Evolutionary conservation across 208 protist species (phyloP), one percentile per base, ranked within the genome.

Genomic region (Leishmania turanica): DNA sequence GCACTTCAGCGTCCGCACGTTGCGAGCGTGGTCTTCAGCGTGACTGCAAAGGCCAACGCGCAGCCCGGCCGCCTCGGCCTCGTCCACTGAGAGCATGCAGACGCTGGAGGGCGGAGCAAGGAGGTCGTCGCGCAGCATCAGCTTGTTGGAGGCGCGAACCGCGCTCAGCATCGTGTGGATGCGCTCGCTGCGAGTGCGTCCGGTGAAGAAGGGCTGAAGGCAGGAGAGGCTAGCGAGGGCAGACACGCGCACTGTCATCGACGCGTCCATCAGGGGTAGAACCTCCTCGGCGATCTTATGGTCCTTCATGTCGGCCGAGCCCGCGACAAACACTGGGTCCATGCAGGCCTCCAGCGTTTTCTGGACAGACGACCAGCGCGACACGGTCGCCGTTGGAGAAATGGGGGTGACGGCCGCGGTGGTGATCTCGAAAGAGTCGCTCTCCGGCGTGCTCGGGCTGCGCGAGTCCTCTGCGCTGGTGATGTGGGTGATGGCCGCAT

Each of bases 1-100:
- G 17, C 70, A 45, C 72, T 82, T 65, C 51, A 85, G 77, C 62
- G 47, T 31, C 40, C 65, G 45, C 24, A 65, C 17, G 42, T 51
- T 60, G 40, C 62, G 64, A 68, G 60, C 56, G 49, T 54, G 65
- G 37, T 72, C 77, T 27, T 78, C 77, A 17, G 70, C 77, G 71
- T 75, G 70, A 51, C 82, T 85, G 82, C 82, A 77, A 31, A 78
- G 71, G 24, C 82, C 73, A n/a, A 85, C 64, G 17, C 82, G 82
- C 78, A 81, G 73, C 49, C 77, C 24, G n/a, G 77, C 62, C 13
- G 64, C 82, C 60, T 85, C 82, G 6, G 77, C 45, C 73, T 81
- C 77, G 54, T 75, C 82, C 37, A 79, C 53, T 17, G 82, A 81
- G 11, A 81, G 72, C 72, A 82, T 79, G 19, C 58, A 81, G 37